Evolutionary conservation across 2,329 filamentous ascomycete genomes (phyloP), one percentile per base, ranked within the genome.

Genomic region (Dryadomyces quercivorus): DNA sequence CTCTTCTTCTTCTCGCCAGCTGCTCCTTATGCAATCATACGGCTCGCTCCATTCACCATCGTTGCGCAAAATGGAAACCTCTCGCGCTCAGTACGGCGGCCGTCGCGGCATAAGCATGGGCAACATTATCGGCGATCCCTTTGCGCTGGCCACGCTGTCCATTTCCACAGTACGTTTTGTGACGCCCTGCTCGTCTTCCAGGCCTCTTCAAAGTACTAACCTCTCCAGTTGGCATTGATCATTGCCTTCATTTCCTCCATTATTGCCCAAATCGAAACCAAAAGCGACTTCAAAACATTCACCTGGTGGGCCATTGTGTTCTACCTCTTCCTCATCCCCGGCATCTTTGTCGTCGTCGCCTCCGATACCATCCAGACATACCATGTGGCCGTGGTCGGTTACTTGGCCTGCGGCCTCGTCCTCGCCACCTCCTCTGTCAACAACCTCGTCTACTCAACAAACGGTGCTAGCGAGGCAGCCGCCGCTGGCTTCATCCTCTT

Each of bases 121-220:
- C 67, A 94, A 96, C 71, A 90, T 98, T 63, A 78, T 96, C 58
- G 93, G 93, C 63, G 92, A 98, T 72, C 93, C 93, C 6, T 97
- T 98, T 70, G 91, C 92, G 57, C 80, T 98, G 57, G 90, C 91
- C 54, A 97, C 93, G 40, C 82, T 95, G 60, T 96, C 92, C 56
- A 96, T 97, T 69, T 82, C 86, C 59, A 77, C 88, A 66, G 92
- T 96, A 81, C 70, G 89, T 44, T 21, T n/a, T 8, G 34, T n/a
- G 3, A 6, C 42, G 13, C 20, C 9, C 20, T 34, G 18, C 22
- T 36, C 22, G 5, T 51, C 21, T n/a, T 20, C 13, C n/a, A n/a
- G n/a, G 8, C 20, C 8, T 21, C 38, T 31, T 10, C n/a, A n/a
- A n/a, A n/a, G n/a, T n/a, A n/a, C 21, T 51, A 34, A 45, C 50